Evolutionary conservation across 116 monocot species (phyloP), one percentile per base, ranked within the genome.

Genomic region (Iris pallida): DNA sequence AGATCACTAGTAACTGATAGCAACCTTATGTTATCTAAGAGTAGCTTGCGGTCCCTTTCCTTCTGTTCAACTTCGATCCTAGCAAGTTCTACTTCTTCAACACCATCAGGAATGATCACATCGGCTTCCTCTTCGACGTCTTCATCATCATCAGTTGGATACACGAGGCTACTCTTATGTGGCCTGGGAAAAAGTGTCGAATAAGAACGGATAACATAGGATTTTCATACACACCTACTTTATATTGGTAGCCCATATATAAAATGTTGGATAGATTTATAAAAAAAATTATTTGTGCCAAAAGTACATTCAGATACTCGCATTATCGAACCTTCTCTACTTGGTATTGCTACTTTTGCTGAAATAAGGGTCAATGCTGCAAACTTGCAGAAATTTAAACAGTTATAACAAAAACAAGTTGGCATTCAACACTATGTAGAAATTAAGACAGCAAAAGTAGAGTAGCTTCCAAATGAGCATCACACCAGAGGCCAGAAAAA

Each of bases 1-100:
- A 12, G 66, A 68, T 80, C 82, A 79, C 42, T 76, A 6, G n/a
- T n/a, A n/a, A n/a, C n/a, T n/a, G 69, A 71, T 51, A 99, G 70
- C 17, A 65, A 73, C 76, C 93, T 80, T 78, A 93, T 93, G 71
- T 99, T 93, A 82, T 93, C 86, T 73, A 99, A 83, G 6, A 90
- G 66, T 75, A 99, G 79, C 45, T 93, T 99, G 20, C 86, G 68
- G 58, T 93, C 93, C 57, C 98, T 93, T 66, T 99, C 98, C 64
- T 16, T 88, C 47, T 82, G 61, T 65, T 99, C 98, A 57, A 99
- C 76, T 47, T 78, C 82, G 44, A 99, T 82, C 73, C 79, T 93
- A 68, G 98, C 98, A 61, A 99, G 98, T 76, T 99, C 98, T 46
- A 99, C 98, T 62, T 99, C 98, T 82, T 99, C 98, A 59, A 99